These are phyloP conservation scores for Metschnikowia continentalis DNA, from an alignment of 805 yeast genomes.

Conservation along the genomic window DNA sequence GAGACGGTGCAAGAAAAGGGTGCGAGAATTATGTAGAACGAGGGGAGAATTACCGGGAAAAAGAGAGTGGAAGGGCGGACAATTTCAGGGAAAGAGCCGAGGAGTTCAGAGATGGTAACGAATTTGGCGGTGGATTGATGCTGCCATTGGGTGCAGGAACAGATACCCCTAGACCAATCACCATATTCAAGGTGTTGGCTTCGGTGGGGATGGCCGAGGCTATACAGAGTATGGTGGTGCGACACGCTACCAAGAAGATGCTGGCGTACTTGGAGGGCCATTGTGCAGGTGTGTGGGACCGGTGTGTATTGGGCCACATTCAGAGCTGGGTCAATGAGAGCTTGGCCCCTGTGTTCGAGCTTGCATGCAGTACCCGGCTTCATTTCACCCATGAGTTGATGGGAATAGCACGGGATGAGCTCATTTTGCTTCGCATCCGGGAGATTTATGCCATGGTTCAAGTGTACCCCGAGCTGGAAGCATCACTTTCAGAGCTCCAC, in stretches of 20 bases:
- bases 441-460: conserved; percentile 60
- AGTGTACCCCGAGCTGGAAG: conserved; percentile 47
- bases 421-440: conserved; percentile 44
- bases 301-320: conserved; percentile 30
- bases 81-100: too few relatives aligned
- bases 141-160: background rate
- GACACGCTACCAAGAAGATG: conserved; percentile 37
- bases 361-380: conserved; percentile 6
- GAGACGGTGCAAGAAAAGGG: too few relatives aligned
- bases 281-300: conserved; percentile 37
- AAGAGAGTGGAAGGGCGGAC: background rate
- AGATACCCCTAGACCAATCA: background rate
- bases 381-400: conserved; percentile 23
- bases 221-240: conserved; percentile 26
- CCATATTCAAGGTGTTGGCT: conserved; percentile 6
- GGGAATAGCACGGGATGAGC: conserved; percentile 35
- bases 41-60: too few relatives aligned
- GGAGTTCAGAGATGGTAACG: too few relatives aligned
- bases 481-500: conserved; percentile 57
- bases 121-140: background rate
- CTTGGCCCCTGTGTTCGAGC: conserved; percentile 33
- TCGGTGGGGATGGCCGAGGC: conserved; percentile 13
- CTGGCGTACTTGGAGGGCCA: conserved; percentile 22
- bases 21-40: too few relatives aligned
- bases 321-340: conserved; percentile 36